Conservation (phyloP, 2,329 filamentous ascomycete species). For the Hirsutella thompsonii region DNA sequence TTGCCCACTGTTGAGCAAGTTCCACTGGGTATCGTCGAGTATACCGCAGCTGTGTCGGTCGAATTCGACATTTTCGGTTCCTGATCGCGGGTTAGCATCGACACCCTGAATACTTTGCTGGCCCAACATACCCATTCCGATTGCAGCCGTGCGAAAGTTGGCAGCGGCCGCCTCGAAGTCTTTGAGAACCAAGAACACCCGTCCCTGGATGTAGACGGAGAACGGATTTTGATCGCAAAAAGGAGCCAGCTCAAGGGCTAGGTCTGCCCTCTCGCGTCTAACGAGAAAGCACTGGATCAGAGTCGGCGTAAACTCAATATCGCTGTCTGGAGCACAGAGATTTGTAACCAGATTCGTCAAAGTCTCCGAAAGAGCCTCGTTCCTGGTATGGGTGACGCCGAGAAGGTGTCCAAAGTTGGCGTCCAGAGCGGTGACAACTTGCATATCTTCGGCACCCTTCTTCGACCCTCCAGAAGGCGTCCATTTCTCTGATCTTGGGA, state of each 20-base stretch:
- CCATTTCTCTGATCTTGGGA: constrained; percentile 24
- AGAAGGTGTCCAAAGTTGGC: constrained; percentile 50
- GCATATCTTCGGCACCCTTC: constrained; percentile 30
- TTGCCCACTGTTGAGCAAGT: constrained; percentile 55
- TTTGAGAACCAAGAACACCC: constrained; percentile 60
- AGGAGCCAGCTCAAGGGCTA: constrained; percentile 42
- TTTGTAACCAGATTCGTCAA: constrained; percentile 57
- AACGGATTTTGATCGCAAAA: constrained; percentile 47
- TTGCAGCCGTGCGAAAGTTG: constrained; percentile 72
- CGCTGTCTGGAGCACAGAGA: constrained; percentile 50
- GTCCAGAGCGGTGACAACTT: constrained; percentile 44
- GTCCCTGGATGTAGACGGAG: constrained; percentile 73
- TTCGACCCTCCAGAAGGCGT: constrained; percentile 20
- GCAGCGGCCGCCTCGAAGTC: constrained; percentile 61
- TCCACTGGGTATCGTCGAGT: constrained; percentile 64
- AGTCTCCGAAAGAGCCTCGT: constrained; percentile 40
- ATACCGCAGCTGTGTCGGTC: constrained; percentile 50
- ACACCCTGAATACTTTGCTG: no score
- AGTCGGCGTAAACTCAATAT: constrained; percentile 49
- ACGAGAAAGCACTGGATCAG: constrained; percentile 50
- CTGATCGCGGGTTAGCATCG: constrained; percentile 14
- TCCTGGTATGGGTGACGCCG: constrained; percentile 37
- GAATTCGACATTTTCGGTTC: constrained; percentile 29
- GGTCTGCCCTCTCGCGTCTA: constrained; percentile 44
- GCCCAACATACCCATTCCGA: constrained; percentile 60